phyloP scores from a whole-genome alignment of 768 basidiomycete species.

The Suillus americanus region DNA sequence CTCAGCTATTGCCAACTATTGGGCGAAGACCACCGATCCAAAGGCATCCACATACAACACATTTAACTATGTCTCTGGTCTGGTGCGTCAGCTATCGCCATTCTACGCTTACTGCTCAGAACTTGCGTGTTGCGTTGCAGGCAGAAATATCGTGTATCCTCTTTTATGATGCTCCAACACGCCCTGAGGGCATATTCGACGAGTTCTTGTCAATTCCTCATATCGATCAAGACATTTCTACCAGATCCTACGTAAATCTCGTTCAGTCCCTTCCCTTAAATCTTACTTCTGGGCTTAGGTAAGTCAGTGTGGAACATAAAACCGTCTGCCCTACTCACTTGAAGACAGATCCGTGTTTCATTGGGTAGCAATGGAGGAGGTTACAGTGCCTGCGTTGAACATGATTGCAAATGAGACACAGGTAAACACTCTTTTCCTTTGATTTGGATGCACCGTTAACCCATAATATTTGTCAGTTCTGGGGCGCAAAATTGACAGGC shows the following conservation, averaged over 20 bases:
- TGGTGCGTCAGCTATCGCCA: constrained; percentile 17
- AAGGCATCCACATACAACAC: constrained; percentile 35
- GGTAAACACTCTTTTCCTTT: background rate
- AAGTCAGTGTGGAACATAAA: background rate
- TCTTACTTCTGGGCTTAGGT: constrained; percentile 2
- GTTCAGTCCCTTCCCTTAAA: background rate
- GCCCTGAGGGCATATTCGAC: constrained; percentile 27
- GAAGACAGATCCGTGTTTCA: background rate
- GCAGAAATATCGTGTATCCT: constrained; percentile 33
- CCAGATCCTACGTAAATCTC: background rate
- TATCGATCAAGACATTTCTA: background rate
- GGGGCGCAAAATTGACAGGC: background rate
- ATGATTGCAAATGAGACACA: background rate
- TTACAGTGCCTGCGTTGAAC: background rate
- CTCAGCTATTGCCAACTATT: constrained; percentile 2
- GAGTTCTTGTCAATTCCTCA: constrained; percentile 33
- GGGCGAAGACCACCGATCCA: background rate
- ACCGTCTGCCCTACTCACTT: background rate
- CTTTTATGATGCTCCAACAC: constrained; percentile 55
- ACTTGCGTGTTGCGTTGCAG: constrained; percentile 20
- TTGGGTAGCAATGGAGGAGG: background rate
- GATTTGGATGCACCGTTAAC: background rate
- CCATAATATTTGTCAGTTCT: background rate
- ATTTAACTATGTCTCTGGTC: constrained; percentile 36
- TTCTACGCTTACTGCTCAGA: constrained; percentile 8